Percentiles rank a stretch among this genome's conserved stretches.
Evolutionary conservation across 2,329 filamentous ascomycete species (phyloP).

Genomic region (Fusarium transvaalense): DNA sequence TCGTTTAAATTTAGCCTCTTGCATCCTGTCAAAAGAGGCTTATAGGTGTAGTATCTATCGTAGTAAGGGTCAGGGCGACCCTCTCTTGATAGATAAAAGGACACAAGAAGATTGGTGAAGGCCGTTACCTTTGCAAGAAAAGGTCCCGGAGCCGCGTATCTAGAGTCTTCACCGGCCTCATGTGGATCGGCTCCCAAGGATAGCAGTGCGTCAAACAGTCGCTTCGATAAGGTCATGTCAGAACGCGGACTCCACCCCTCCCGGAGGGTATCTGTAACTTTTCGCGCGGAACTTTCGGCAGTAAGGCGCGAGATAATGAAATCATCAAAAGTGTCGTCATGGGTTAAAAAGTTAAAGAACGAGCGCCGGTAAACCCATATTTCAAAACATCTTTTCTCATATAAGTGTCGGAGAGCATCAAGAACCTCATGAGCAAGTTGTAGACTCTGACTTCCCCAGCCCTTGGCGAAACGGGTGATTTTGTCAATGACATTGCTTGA

Average conservation of each 20-base stretch:
- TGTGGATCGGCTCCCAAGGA: not conserved
- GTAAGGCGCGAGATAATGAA: not conserved
- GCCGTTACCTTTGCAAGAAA: not conserved
- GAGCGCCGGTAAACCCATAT: rapidly evolving
- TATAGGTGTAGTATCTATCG: too few relatives aligned
- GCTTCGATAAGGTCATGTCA: not conserved
- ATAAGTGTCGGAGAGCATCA: not conserved
- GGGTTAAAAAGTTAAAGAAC: not conserved
- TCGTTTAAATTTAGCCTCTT: not conserved
- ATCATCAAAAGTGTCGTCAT: not conserved
- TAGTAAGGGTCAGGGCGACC: too few relatives aligned
- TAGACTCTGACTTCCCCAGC: not conserved
- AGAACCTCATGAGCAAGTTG: not conserved
- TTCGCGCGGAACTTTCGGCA: not conserved
- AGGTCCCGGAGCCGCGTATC: rapidly evolving
- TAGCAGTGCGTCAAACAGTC: not conserved
- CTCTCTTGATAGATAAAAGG: not conserved
- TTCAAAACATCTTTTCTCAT: rapidly evolving
- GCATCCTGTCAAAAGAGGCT: too few relatives aligned
- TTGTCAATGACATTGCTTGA: rapidly evolving
- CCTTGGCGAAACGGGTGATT: rapidly evolving
- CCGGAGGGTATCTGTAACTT: not conserved
- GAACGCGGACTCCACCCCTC: rapidly evolving
- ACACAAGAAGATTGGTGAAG: not conserved
- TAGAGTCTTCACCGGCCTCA: rapidly evolving